Evolutionary conservation across 2,329 filamentous ascomycete species (phyloP), one percentile per base, ranked within the genome.

Genomic region (Pyrenophora seminiperda): DNA sequence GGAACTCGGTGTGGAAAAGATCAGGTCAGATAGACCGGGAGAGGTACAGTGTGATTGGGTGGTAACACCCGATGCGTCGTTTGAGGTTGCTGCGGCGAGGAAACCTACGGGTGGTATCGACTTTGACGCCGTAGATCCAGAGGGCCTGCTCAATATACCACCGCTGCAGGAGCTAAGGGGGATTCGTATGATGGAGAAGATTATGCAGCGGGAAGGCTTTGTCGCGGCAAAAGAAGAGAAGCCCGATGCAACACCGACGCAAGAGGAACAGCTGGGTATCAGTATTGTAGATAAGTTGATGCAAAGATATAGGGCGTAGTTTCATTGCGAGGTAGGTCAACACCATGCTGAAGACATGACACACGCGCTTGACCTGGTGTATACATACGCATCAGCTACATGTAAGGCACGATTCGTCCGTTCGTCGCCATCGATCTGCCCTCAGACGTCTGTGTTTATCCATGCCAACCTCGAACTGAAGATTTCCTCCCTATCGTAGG

Each of bases 41-140:
- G 74, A 77, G 54, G 75, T 75, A 1, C 73, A 74, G 10, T 76
- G 73, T 50, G 75, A 78, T 50, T 68, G 71, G 30, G 61, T 78
- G 7, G 58, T 75, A 14, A 77, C 75, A 2, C 69, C 74, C 5
- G 66, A 70, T 6, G 59, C 56, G 32, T 39, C 67, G 1, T 54
- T 74, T 9, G 55, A 67, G 15, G 61, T 72, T 1, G 33, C 62
- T 7, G 61, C 42, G 0, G 67, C 65, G 1, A 48, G 59, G 9
- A 76, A 76, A 51, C 72, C 75, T 2, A 59, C 47, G 0, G 62
- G 61, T 42, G 72, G 73, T 0, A 71, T 77, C 7, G 42, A 76
- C n/a, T 77, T 76, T 59, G 68, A 73, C 1, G 62, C 54, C 4
- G 53, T 78, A 24, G 66, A 72, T 36, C 54, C 54, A 2, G 67